Base-by-base conservation (phyloP, 208 protist species). In the Acanthamoeba royreba region DNA sequence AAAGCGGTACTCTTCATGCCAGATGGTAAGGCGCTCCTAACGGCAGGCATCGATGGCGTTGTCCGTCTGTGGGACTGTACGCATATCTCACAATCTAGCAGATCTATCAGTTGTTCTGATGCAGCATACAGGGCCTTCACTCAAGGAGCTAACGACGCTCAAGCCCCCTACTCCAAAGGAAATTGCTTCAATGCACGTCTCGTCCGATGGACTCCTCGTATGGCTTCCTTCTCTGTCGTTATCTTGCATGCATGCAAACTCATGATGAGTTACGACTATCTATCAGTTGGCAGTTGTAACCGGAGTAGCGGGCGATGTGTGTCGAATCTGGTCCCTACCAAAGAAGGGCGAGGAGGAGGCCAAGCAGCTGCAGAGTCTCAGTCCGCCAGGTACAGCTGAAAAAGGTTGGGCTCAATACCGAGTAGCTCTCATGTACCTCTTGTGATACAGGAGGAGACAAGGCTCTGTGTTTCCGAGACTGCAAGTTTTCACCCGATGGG, bases 401-500 rank as follows among this genome's bases (percentile, higher is more conserved):
- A 19, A 88, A 25, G 46, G 38, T 17, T 22, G 22, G 22, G 17
- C 17, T 19, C 1, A 0, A 53, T n/a, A n/a, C n/a, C n/a, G n/a
- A n/a, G n/a, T n/a, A n/a, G n/a, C n/a, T n/a, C n/a, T n/a, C n/a
- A n/a, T n/a, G n/a, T n/a, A n/a, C n/a, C n/a, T n/a, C n/a, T n/a
- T n/a, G n/a, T n/a, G n/a, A 5, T 74, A 33, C 31, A 81, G 88
- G 88, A 0, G 13, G 47, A 9, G 63, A 92, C 66, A 92, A 92
- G 63, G 35, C 45, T 25, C 40, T 92, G n/a, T 79, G 88, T 46
- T 92, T 92, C 43, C 28, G 88, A 22, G 88, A 79, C 17, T 92
- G 88, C 31, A 47, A 61, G 33, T 92, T 92, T 35, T 92, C 88
- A 33, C 61, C 88, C n/a, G 88, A 92, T 40, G 88, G 63, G 17